Conservation (phyloP, 2,329 filamentous ascomycete species). For the Exophiala alcalophila region DNA sequence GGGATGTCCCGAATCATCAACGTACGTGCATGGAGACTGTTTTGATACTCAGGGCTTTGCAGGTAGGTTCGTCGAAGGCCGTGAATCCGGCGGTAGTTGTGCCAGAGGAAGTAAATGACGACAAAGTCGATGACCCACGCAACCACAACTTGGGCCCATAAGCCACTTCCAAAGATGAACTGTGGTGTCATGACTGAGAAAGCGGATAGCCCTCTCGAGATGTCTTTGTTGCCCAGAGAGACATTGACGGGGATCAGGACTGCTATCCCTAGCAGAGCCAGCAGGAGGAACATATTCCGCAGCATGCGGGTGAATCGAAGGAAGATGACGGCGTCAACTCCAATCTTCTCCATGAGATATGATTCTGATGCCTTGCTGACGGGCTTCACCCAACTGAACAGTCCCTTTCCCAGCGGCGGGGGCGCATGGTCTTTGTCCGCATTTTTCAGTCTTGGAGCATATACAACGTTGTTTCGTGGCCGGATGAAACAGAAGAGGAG, state of each 20-base stretch:
- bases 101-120: conserved; percentile 79
- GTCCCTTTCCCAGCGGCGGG: conserved; percentile 78
- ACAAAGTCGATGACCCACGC: conserved; percentile 69
- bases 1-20: conserved; percentile 78
- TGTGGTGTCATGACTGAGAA: conserved; percentile 52
- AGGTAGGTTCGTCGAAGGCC: conserved; percentile 74
- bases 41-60: conserved; percentile 81
- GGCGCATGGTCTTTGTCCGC: conserved; percentile 87
- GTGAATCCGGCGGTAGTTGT: conserved; percentile 75
- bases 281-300: conserved; percentile 76
- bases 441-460: conserved; percentile 90
- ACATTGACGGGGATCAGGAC: conserved; percentile 82
- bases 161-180: conserved; percentile 46
- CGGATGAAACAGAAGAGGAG: conserved; percentile 83
- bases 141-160: conserved; percentile 59
- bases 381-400: conserved; percentile 82
- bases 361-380: conserved; percentile 74
- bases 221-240: conserved; percentile 44
- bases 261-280: conserved; percentile 69
- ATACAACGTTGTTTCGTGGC: conserved; percentile 87
- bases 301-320: conserved; percentile 87
- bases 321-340: conserved; percentile 88
- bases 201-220: conserved; percentile 30
- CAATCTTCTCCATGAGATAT: conserved; percentile 74
- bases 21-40: conserved; percentile 72